Evolutionary conservation across 768 basidiomycete genomes (phyloP), one percentile per base, ranked within the genome.

Genomic region (Galerina marginata): DNA sequence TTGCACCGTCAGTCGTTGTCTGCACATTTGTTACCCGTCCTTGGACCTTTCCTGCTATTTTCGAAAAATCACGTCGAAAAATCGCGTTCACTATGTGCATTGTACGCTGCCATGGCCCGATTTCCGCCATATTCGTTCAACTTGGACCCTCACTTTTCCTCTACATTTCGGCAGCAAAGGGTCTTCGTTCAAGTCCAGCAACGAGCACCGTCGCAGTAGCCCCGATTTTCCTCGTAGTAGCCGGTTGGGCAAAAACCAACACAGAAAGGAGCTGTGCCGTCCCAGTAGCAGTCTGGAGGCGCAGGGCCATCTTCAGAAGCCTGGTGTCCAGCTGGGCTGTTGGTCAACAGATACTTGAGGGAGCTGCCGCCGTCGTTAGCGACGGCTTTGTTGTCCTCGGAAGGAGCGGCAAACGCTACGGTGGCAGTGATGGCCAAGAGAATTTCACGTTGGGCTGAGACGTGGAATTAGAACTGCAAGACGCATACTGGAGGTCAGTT

Each of bases 111-210:
- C 20, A 20, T 20, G 20, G 20, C 2, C 20, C 20, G 20, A 20
- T 20, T 20, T 20, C 20, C 1, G 20, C 20, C 20, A 20, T 20
- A 20, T 2, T 20, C 20, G 1, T 20, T 20, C 20, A 2, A 20
- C 20, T 20, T 20, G 20, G 20, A 20, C 20, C 2, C 20, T 20
- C 20, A 20, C 20, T 20, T 20, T 2, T 20, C 20, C 20, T 20
- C 20, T 20, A 2, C 20, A 20, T 20, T 20, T 20, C 20, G 20
- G 50, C 57, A 58, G 49, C 50, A 58, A 42, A 52, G 57, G 15
- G 44, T 20, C 36, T 58, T 58, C n/a, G 57, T 58, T 14, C 57
- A 40, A 2, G 57, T 58, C 57, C 57, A 58, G 50, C 57, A 52
- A 42, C 40, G 51, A 2, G 50, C 49, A 16, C 57, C 40, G 42